phyloP scores from a whole-genome alignment of 495 filamentous ascomycete genomes.

The Schizothecium vesticola region DNA sequence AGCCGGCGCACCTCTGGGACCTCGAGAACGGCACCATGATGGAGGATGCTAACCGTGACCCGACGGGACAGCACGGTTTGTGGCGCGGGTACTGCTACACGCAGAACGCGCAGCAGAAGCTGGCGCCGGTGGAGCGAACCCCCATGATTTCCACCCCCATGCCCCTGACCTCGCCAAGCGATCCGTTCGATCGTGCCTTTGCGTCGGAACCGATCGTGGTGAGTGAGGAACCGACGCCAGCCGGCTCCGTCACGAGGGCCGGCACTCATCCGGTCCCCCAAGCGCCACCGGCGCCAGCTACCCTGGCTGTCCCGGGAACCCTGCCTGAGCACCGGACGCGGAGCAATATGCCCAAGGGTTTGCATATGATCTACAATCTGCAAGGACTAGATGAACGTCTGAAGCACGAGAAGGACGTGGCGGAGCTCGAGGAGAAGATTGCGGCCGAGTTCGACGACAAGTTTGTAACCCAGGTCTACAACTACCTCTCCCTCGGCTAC shows the following conservation, averaged over 20 bases:
- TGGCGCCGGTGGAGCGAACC: constrained; percentile 33
- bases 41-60: constrained; percentile 46
- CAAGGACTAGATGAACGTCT: constrained; percentile 44
- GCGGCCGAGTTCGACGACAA: constrained; percentile 67
- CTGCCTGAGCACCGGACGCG: constrained; percentile 27
- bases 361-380: constrained; percentile 45
- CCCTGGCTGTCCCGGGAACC: constrained; percentile 6
- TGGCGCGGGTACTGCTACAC: constrained; percentile 66
- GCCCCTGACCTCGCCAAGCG: constrained; percentile 18
- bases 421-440: constrained; percentile 48
- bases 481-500: constrained; percentile 89
- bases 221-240: constrained; percentile 24
- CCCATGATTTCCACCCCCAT: constrained; percentile 37
- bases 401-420: constrained; percentile 43
- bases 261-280: not conserved
- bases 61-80: constrained; percentile 45
- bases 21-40: constrained; percentile 22
- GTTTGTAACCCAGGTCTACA: constrained; percentile 94
- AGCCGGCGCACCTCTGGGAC: constrained; percentile 50
- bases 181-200: constrained; percentile 39
- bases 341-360: constrained; percentile 30
- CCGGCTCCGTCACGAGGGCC: constrained; percentile 5
- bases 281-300: constrained; percentile 8
- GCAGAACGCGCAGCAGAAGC: constrained; percentile 29
- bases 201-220: constrained; percentile 17